Base-by-base conservation (phyloP, 306 rosid genomes). In the Clitoria ternatea region DNA sequence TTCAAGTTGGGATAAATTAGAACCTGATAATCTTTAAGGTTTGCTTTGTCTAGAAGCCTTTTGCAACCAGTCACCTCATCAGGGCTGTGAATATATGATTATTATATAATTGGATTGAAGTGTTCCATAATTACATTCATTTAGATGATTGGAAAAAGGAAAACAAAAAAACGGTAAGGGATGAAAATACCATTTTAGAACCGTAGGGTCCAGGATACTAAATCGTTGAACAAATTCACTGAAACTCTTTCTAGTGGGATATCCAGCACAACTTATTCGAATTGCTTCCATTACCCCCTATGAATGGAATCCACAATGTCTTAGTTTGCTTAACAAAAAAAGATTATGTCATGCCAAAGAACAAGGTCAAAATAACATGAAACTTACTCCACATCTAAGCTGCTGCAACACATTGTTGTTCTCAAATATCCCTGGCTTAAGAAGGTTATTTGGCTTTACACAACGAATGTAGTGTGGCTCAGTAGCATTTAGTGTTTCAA, bases 211-310 rank as follows among this genome's bases (percentile, higher is more conserved):
- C 44, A 94, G 64, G 76, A 91, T 77, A 63, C 70, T 53, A 79
- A 94, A 94, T 64, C 99, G 96, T 60, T 61, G 66, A 66, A 82
- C 72, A 82, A 94, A 94, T 81, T 90, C 99, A 57, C 79, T 83
- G 42, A 91, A 94, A 33, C 42, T 83, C 83, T 89, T 94, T 82
- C 99, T 83, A 43, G 92, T 91, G 18, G 99, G 99, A 85, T 74
- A 94, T 72, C 99, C 99, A 35, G 99, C 97, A 75, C 97, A 89
- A 79, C 99, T 94, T 81, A 94, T 91, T 84, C 99, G 80, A 78
- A 94, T 94, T 66, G 99, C 99, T 82, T 94, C 99, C 99, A 94
- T 94, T 66, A 94, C 99, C 72, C 99, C 99, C 99, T 94, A 73
- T 13, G 64, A 72, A 63, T 26, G 24, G 45, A 36, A 70, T 54